phyloP scores from a whole-genome alignment of 169 alveolate genomes.

The Plasmodium yoelii region DNA sequence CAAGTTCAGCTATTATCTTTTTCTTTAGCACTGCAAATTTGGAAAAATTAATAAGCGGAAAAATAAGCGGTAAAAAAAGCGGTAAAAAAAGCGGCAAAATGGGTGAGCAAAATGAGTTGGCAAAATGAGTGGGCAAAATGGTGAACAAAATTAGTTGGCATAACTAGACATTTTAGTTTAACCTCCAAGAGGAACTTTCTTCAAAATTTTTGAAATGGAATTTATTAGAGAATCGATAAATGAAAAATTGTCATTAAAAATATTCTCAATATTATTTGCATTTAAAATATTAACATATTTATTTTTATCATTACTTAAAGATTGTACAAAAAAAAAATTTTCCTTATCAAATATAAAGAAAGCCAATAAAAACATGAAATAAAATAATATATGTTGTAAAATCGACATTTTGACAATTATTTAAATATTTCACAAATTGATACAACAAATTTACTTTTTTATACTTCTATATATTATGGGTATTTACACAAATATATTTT shows the following conservation, averaged over 20 bases:
- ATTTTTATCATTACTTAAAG: constrained; percentile 2
- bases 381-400: not conserved
- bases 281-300: not conserved
- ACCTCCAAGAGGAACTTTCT: constrained; percentile 47
- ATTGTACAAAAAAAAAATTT: constrained; percentile 5
- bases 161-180: not conserved
- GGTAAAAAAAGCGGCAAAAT: too few relatives aligned
- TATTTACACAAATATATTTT: too few relatives aligned
- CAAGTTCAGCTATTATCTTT: constrained; percentile 71
- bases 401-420: constrained; percentile 1
- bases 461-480: too few relatives aligned
- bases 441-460: too few relatives aligned
- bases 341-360: not conserved
- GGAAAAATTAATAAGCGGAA: too few relatives aligned
- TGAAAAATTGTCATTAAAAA: constrained; percentile 13
- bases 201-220: constrained; percentile 26
- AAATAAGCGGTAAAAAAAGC: too few relatives aligned
- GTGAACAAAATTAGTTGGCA: too few relatives aligned
- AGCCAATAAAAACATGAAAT: not conserved
- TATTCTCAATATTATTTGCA: not conserved
- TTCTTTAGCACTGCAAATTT: constrained; percentile 72
- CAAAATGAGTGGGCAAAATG: too few relatives aligned
- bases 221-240: constrained; percentile 28
- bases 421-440: too few relatives aligned
- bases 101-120: too few relatives aligned